These are phyloP conservation scores for Vitis hybrid DNA, from an alignment of 177 flowering plant genomes.

Conservation along the genomic window DNA sequence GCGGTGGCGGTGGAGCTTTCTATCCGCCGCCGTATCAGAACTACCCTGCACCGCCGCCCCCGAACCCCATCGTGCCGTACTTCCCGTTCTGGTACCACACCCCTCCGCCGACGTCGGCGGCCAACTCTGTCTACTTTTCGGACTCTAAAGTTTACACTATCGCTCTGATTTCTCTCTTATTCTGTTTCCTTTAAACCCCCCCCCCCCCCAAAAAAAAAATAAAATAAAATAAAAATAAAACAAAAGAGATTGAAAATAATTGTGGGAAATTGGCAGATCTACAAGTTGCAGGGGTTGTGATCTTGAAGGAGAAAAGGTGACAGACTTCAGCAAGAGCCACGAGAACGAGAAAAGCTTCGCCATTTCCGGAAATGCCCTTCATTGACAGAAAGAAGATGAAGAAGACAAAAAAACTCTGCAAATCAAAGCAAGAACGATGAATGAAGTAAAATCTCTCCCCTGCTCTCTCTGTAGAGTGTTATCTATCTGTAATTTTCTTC, in stretches of 20 bases:
- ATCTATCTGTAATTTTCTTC: conserved; percentile 17
- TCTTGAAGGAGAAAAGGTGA: neutral
- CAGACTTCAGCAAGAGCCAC: neutral
- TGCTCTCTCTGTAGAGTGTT: conserved; percentile 9
- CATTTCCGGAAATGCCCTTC: neutral
- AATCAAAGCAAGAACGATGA: neutral
- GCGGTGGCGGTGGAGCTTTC: conserved; percentile 23
- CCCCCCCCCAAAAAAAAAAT: neutral
- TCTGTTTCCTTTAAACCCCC: conserved; percentile 12
- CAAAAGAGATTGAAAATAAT: neutral
- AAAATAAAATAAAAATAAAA: conserved; percentile 4
- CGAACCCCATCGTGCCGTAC: conserved; percentile 69
- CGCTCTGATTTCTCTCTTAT: neutral
- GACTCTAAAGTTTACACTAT: neutral
- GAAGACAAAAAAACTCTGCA: neutral
- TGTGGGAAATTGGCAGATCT: conserved; percentile 28
- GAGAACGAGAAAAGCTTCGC: neutral
- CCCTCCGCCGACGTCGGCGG: conserved; percentile 35
- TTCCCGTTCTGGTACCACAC: conserved; percentile 55
- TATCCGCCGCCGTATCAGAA: conserved; percentile 31
- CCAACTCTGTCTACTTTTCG: neutral
- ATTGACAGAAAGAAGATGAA: neutral
- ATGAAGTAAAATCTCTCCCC: conserved; percentile 1
- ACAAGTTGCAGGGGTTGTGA: neutral
- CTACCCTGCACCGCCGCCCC: conserved; percentile 55